Evolutionary conservation across 2,329 filamentous ascomycete genomes (phyloP).

Genomic region (Fusarium annulatum): DNA sequence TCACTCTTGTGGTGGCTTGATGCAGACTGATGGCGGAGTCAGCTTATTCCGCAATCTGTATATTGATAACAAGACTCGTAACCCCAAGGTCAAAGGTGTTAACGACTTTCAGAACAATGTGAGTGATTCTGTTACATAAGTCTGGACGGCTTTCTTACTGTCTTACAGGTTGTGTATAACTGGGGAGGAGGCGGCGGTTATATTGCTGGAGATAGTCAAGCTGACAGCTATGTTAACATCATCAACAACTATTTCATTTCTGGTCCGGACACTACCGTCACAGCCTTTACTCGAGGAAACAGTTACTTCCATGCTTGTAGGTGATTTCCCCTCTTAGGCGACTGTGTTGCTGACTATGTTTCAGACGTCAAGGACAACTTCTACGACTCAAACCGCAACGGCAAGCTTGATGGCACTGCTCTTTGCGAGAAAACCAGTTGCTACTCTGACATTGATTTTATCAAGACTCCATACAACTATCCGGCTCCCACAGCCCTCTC

Average conservation of each 20-base stretch:
- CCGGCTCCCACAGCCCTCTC: constrained; percentile 54
- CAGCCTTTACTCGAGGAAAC: constrained; percentile 67
- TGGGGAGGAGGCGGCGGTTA: constrained; percentile 66
- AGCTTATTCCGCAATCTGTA: constrained; percentile 66
- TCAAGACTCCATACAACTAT: constrained; percentile 54
- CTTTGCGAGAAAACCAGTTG: constrained; percentile 56
- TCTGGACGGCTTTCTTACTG: background rate
- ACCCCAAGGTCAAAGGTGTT: constrained; percentile 67
- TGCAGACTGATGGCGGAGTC: constrained; percentile 61
- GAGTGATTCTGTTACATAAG: background rate
- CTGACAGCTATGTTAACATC: constrained; percentile 61
- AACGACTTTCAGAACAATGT: constrained; percentile 63
- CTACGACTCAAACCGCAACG: constrained; percentile 62
- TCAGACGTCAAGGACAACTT: constrained; percentile 62
- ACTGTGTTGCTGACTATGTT: background rate
- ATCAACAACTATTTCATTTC: constrained; percentile 68
- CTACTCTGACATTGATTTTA: constrained; percentile 60
- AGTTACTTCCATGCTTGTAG: constrained; percentile 62
- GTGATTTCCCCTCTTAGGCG: background rate
- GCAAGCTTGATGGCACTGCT: constrained; percentile 59
- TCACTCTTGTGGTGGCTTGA: constrained; percentile 63
- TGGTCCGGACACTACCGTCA: constrained; percentile 60
- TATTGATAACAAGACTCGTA: constrained; percentile 67
- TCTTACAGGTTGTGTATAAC: constrained; percentile 61
- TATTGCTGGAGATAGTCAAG: constrained; percentile 62